Base-by-base conservation (phyloP, 768 basidiomycete genomes). In the Pleurotus pulmonarius region DNA sequence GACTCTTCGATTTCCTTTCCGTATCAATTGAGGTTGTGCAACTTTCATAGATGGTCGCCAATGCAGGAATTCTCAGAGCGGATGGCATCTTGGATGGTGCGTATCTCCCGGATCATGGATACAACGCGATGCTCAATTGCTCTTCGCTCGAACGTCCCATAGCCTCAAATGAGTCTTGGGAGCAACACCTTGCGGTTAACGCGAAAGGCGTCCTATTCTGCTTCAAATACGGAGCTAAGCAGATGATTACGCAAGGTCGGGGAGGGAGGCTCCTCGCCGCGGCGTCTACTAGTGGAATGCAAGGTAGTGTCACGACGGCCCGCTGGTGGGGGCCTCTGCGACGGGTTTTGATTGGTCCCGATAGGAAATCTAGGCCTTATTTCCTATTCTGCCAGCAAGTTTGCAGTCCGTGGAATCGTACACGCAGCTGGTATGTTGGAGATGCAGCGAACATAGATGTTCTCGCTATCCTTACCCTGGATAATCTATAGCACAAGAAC, bases 191-290 rank as follows among this genome's bases (percentile, higher is more conserved):
- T 39, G 11, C 18, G 22, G 39, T 41, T 20, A 75, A 75, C 59
- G 62, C 61, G n/a, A 66, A 66, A 3, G 67, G 74, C 1, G 61
- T 67, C 1, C 68, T 75, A 38, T 61, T 74, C 3, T 72, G 71
- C 57, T 76, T 74, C 61, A 70, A 71, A 51, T 65, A 67, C 55
- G 74, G 73, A 12, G 75, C 67, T 5, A 58, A 63, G 16, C 68
- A 67, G 43, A 75, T 77, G 76, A 68, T 77, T 46, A 61, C 63
- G 16, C 75, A 75, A 62, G 73, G 73, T 2, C 64, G 65, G 18
- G 76, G 76, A 1, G 76, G 76, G 18, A 63, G 73, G n/a, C 70
- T 76, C 25, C 69, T 77, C 18, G 75, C 74, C 6, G 74, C 74
- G 9, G 69, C 63, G 0, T 77, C 78, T 3, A 61, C 70, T 1